Evolutionary conservation across 139 green algal genomes (phyloP).

Genomic region (Chlamydomonas sphaeroides): DNA sequence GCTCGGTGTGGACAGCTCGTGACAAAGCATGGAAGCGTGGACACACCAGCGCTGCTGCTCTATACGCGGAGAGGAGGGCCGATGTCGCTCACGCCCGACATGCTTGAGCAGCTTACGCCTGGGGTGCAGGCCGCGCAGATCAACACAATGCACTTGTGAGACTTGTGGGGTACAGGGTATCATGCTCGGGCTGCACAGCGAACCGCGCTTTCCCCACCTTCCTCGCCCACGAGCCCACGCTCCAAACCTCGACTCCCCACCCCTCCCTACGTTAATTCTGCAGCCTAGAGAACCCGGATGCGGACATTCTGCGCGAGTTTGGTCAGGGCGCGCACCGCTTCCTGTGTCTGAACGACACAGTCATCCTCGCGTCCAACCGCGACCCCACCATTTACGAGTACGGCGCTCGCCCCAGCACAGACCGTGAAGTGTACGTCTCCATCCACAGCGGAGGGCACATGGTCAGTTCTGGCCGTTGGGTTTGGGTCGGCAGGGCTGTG

Average conservation of each 20-base stretch:
- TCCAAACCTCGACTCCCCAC: no score
- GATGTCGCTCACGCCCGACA: conserved; percentile 66
- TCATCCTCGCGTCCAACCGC: conserved; percentile 8
- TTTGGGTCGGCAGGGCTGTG: no score
- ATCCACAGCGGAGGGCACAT: conserved; percentile 55
- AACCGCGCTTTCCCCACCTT: no score
- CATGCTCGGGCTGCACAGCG: not conserved
- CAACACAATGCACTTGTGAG: conserved; percentile 71
- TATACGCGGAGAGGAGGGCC: conserved; percentile 65
- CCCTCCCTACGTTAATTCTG: not conserved
- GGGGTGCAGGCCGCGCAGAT: conserved; percentile 52
- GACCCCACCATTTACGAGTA: conserved; percentile 74
- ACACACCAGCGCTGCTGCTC: conserved; percentile 64
- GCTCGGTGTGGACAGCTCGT: conserved; percentile 39
- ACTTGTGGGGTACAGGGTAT: not conserved
- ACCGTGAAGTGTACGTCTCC: conserved; percentile 53
- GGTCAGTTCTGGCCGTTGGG: conserved; percentile 7
- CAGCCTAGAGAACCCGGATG: conserved; percentile 62
- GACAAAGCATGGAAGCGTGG: conserved; percentile 2
- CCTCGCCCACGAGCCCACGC: not conserved
- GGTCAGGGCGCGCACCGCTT: conserved; percentile 50
- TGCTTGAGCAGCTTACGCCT: conserved; percentile 60
- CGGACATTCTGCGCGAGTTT: conserved; percentile 42
- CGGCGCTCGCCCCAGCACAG: conserved; percentile 49
- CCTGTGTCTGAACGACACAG: conserved; percentile 44